Evolutionary conservation across 306 rosid species (phyloP).

Genomic region (Gillenia trifoliata): DNA sequence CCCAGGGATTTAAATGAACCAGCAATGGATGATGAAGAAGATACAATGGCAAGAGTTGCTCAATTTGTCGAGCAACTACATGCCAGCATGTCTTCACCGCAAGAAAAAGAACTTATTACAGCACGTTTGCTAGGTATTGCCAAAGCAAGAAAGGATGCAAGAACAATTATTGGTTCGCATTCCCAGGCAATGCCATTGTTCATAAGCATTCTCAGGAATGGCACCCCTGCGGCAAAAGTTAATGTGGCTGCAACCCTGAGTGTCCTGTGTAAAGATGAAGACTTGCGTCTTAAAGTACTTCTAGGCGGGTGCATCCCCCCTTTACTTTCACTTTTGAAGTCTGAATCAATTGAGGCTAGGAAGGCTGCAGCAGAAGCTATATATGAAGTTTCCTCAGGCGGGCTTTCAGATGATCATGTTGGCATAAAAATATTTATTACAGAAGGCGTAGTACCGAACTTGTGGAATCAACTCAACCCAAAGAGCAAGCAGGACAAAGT

Average conservation of each 20-base stretch:
- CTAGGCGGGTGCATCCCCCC: conserved; percentile 98
- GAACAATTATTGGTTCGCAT: conserved; percentile 82
- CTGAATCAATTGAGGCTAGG: conserved; percentile 71
- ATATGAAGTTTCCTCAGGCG: conserved; percentile 88
- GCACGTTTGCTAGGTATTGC: conserved; percentile 63
- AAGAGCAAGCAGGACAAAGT: conserved; percentile 71
- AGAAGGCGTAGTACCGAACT: conserved; percentile 94
- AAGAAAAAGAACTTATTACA: conserved; percentile 76
- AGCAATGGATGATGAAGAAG: conserved; percentile 69
- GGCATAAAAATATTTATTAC: conserved; percentile 90
- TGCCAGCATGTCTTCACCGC: conserved; percentile 68
- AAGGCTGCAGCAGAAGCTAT: conserved; percentile 96
- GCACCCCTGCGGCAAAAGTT: conserved; percentile 77
- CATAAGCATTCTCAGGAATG: conserved; percentile 83
- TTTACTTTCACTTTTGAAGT: conserved; percentile 77
- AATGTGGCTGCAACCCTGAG: conserved; percentile 78
- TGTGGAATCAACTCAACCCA: conserved; percentile 85
- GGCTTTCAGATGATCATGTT: conserved; percentile 87
- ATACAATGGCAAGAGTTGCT: conserved; percentile 77
- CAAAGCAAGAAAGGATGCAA: conserved; percentile 68
- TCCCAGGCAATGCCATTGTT: conserved; percentile 98
- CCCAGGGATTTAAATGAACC: conserved; percentile 54
- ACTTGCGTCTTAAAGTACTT: conserved; percentile 87
- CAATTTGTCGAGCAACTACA: conserved; percentile 85
- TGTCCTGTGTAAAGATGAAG: conserved; percentile 87